These are phyloP conservation scores for Diaporthe australafricana DNA, from an alignment of 2,329 filamentous ascomycete genomes.

Conservation along the genomic window DNA sequence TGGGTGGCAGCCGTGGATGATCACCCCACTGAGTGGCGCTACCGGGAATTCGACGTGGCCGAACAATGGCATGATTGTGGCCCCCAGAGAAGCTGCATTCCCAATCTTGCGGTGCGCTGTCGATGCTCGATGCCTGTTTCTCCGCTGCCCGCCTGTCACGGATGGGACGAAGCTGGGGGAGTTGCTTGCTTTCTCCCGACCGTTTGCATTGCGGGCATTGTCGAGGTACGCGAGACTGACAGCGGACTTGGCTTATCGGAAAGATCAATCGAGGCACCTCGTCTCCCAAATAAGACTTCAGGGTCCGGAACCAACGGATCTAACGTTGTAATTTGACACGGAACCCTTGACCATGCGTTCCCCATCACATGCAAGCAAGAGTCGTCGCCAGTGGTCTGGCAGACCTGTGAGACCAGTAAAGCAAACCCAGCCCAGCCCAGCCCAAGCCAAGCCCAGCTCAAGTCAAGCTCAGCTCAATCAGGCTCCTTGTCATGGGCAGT, in stretches of 20 bases:
- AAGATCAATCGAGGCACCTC: neutral
- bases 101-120: conserved; percentile 30
- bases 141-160: neutral
- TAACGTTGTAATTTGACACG: conserved; percentile 15
- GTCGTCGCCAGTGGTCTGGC: neutral
- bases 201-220: neutral
- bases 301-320: conserved; percentile 5
- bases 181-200: neutral
- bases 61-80: conserved; percentile 30
- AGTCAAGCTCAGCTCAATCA: neutral
- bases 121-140: neutral
- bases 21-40: conserved; percentile 31
- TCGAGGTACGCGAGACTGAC: neutral
- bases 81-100: conserved; percentile 25
- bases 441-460: neutral
- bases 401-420: neutral
- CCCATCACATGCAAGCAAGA: conserved; percentile 20
- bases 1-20: neutral
- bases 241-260: neutral
- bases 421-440: neutral
- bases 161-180: neutral
- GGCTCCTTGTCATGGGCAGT: neutral
- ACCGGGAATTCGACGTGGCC: conserved; percentile 28
- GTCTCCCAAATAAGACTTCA: neutral
- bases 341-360: conserved; percentile 14